phyloP scores from a whole-genome alignment of 495 filamentous ascomycete species.

The Usnea hakonensis region DNA sequence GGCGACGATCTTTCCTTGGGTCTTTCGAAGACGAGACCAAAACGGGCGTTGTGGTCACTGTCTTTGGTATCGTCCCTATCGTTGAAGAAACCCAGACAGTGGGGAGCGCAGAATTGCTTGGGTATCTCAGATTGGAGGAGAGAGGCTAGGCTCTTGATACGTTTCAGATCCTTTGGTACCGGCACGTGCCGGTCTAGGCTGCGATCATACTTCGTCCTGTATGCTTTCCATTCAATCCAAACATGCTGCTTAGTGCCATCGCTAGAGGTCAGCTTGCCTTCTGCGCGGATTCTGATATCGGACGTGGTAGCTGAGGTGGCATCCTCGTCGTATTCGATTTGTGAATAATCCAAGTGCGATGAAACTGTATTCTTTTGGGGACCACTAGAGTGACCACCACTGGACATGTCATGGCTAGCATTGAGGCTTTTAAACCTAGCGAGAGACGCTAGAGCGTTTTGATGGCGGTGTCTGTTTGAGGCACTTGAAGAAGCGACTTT shows the following conservation, averaged over 20 bases:
- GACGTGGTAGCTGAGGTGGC: not conserved
- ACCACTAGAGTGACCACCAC: not conserved
- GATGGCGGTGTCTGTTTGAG: not conserved
- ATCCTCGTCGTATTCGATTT: not conserved
- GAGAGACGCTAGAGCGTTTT: slow-evolving; percentile 7
- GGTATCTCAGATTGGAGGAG: slow-evolving; percentile 16
- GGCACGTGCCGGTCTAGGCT: slow-evolving; percentile 3
- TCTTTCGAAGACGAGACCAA: slow-evolving; percentile 32
- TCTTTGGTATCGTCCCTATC: slow-evolving; percentile 19
- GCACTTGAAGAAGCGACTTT: not conserved
- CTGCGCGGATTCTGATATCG: not conserved
- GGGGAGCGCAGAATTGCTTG: slow-evolving; percentile 30
- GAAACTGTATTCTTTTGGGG: not conserved
- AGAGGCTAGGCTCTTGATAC: slow-evolving; percentile 15
- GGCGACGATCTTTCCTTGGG: slow-evolving; percentile 10
- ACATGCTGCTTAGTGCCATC: slow-evolving; percentile 4
- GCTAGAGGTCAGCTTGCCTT: slow-evolving; percentile 4
- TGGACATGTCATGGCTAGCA: not conserved
- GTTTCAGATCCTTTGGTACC: slow-evolving; percentile 2
- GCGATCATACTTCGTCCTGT: not conserved
- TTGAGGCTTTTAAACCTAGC: slow-evolving; percentile 12
- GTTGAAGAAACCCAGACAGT: slow-evolving; percentile 32
- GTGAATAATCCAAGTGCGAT: slow-evolving; percentile 7
- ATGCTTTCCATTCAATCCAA: slow-evolving; percentile 21
- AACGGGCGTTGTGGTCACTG: slow-evolving; percentile 24